Percentiles rank a stretch among this genome's conserved stretches.
phyloP scores from a whole-genome alignment of 2,329 filamentous ascomycete species.

The Nothomitra cinnamomea region DNA sequence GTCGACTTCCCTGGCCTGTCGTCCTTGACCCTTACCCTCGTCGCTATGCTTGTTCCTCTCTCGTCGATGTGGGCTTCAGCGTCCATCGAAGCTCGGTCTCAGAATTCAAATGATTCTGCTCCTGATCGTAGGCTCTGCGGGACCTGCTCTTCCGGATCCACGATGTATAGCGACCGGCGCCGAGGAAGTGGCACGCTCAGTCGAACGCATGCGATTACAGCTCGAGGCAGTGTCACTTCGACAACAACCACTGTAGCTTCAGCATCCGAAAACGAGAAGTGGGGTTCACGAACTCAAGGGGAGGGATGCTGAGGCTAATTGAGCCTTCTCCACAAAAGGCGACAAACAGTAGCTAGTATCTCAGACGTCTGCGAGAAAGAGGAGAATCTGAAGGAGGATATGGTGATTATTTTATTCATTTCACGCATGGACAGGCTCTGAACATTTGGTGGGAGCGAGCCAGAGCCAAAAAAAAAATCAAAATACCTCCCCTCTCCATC shows the following conservation, averaged over 20 bases:
- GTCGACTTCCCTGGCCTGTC: slow-evolving; percentile 34
- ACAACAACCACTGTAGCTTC: background rate
- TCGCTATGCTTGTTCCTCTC: slow-evolving; percentile 46
- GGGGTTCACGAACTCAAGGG: background rate
- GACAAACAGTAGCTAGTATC: background rate
- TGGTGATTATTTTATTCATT: background rate
- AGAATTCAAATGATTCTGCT: slow-evolving; percentile 6
- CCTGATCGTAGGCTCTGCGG: slow-evolving; percentile 3
- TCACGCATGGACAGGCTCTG: no score
- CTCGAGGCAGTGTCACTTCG: background rate
- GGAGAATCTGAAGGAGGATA: background rate
- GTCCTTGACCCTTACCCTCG: slow-evolving; percentile 37
- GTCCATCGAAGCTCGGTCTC: slow-evolving; percentile 14
- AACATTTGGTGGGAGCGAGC: no score
- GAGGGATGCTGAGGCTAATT: background rate
- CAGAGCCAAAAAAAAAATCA: no score
- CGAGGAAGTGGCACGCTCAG: background rate
- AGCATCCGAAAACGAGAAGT: background rate
- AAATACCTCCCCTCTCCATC: no score
- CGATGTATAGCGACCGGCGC: background rate
- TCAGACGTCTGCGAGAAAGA: background rate
- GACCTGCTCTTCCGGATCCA: slow-evolving; percentile 1
- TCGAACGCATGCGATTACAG: background rate
- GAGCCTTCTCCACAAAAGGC: background rate
- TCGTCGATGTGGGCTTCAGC: slow-evolving; percentile 47